Evolutionary conservation across 2,329 filamentous ascomycete genomes (phyloP), one percentile per base, ranked within the genome.

Genomic region (Botrytis fragariae): DNA sequence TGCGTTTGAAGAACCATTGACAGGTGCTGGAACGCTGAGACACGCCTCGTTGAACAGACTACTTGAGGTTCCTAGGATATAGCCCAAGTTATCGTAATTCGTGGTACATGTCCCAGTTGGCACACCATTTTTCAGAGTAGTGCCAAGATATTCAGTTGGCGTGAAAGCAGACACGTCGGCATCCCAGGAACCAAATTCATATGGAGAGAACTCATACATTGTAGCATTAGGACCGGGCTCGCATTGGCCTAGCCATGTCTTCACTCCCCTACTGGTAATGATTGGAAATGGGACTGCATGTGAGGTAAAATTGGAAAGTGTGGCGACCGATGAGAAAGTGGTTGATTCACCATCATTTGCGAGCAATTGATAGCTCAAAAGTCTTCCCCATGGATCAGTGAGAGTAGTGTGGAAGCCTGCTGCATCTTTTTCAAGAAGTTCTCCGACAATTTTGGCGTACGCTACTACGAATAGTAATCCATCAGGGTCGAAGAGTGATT

Each of bases 131-230:
- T 82, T 82, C 74, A 92, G 87, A 74, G 86, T 84, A 67, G 89
- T 89, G 42, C 88, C 90, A 39, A 91, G 84, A 79, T 89, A 92
- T 72, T 84, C 81, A 1, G 87, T 88, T 5, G 86, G 87, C 16
- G 84, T 87, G 78, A 92, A 92, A 54, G 88, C 89, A 62, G 83
- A 84, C 12, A 90, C 84, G 16, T 87, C 88, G 0, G 83, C 82
- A 79, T 92, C 90, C 83, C 87, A 92, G 29, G 85, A 87, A 74
- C 91, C 91, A 75, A 91, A 88, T 80, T 92, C 90, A 81, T 86
- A 92, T 1, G 91, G 89, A 74, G 84, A 86, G 81, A 92, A 89
- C 77, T 92, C 91, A 77, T 87, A 92, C 37, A 89, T 85, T 65
- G 89, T 89, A 22, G 87, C 86, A 81, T 91, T 90, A 32, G 74